Percentiles rank a stretch among this genome's conserved stretches.
These are phyloP conservation scores for Macadamia integrifolia DNA, from an alignment of 164 flowering plant genomes.

Conservation along the genomic window DNA sequence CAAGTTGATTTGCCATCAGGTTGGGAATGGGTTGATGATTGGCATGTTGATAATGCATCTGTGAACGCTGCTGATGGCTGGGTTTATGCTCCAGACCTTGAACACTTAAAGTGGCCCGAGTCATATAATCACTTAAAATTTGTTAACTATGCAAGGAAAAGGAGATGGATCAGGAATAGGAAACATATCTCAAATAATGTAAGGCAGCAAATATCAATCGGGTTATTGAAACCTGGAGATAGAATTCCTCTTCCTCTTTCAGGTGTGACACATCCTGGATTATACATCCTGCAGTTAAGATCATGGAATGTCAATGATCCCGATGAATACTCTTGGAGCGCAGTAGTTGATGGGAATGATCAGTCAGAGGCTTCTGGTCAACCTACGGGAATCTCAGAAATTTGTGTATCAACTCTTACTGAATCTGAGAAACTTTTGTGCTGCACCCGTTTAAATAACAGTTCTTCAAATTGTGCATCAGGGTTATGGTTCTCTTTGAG, in stretches of 20 bases:
- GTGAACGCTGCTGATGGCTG: constrained; percentile 64
- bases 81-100: constrained; percentile 76
- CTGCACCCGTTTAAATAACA: constrained; percentile 52
- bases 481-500: constrained; percentile 76
- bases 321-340: constrained; percentile 77
- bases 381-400: constrained; percentile 33
- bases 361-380: constrained; percentile 22
- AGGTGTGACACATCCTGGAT: constrained; percentile 42
- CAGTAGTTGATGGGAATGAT: constrained; percentile 32
- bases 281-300: constrained; percentile 48
- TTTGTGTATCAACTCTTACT: constrained; percentile 57
- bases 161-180: constrained; percentile 74
- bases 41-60: constrained; percentile 65
- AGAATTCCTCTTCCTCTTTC: constrained; percentile 62
- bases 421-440: constrained; percentile 66
- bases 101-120: constrained; percentile 61
- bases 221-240: constrained; percentile 73
- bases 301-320: constrained; percentile 32
- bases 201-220: constrained; percentile 46
- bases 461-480: constrained; percentile 44
- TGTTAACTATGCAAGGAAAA: constrained; percentile 62
- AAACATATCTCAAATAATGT: constrained; percentile 23
- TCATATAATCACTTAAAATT: constrained; percentile 36
- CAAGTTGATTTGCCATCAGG: constrained; percentile 50
- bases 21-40: constrained; percentile 80